Base-by-base conservation (phyloP, 495 filamentous ascomycete genomes). In the Penicillium odoratum region DNA sequence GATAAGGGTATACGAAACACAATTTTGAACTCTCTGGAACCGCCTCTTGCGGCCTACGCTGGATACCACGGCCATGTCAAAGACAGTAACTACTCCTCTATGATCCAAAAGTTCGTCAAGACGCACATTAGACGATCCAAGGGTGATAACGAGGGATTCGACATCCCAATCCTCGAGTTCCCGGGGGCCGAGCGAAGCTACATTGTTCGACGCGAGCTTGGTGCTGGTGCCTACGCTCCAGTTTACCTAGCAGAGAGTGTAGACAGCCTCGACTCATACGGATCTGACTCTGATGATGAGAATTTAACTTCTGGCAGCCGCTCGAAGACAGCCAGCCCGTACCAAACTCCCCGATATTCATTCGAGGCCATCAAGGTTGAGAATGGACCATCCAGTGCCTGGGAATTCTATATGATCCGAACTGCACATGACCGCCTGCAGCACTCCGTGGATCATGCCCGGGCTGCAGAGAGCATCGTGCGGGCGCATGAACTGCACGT, bases 341-440 rank as follows among this genome's bases (percentile, higher is more conserved):
- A 60, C 45, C 65, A 64, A 13, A 57, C 55, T 11, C 48, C 74
- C 29, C 82, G 88, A 11, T 73, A 79, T 50, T 58, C 70, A 7
- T 82, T 93, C 18, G 91, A 97, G 70, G 94, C 94, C 1, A 77
- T 98, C 59, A 98, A 98, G 71, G 88, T 96, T 81, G 94, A 98
- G 69, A 70, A 73, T 28, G 84, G 88, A 48, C 92, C 93, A 4
- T 91, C 93, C 0, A 87, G 84, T 13, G 75, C 90, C 1, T 98
- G 95, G 94, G 94, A 98, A 67, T 98, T 97, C 70, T 89, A 97
- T 71, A 95, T 98, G 73, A 93, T 97, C 76, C 87, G 88, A 1
- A 83, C 89, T 28, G 84, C 90, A 3, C 85, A 92, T 51, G 77
- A 83, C 1, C 89, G 94, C 6, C 78, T 98, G 0, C 85, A 82